These are phyloP conservation scores for Quercus bicolor DNA, from an alignment of 306 rosid genomes.

Conservation along the genomic window DNA sequence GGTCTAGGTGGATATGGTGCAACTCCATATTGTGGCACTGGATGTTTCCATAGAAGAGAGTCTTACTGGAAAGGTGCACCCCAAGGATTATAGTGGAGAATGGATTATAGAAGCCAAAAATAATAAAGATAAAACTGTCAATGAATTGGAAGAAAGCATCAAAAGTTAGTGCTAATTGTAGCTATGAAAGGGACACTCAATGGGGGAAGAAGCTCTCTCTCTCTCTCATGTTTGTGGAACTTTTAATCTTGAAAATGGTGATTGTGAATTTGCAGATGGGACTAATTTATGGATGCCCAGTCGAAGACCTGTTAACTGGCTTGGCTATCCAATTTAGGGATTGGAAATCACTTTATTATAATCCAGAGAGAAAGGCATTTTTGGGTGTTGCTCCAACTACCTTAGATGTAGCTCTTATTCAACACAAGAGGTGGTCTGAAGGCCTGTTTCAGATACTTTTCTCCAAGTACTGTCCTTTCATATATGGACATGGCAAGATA, in stretches of 20 bases:
- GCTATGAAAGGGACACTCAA: slow-evolving; percentile 50
- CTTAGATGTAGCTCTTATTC: slow-evolving; percentile 43
- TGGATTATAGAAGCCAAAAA: slow-evolving; percentile 4
- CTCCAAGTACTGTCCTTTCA: slow-evolving; percentile 76
- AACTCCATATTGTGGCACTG: slow-evolving; percentile 62
- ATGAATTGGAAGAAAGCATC: slow-evolving; percentile 55
- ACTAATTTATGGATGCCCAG: slow-evolving; percentile 60
- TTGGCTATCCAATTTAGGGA: slow-evolving; percentile 56
- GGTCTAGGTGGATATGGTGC: slow-evolving; percentile 50
- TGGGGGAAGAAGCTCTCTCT: slow-evolving; percentile 66
- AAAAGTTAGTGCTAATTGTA: slow-evolving; percentile 46
- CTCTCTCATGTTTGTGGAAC: neutral
- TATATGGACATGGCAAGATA: slow-evolving; percentile 59
- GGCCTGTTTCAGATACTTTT: slow-evolving; percentile 55
- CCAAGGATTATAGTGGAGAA: slow-evolving; percentile 22
- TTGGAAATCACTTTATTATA: slow-evolving; percentile 68
- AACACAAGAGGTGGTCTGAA: slow-evolving; percentile 61
- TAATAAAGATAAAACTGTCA: slow-evolving; percentile 24
- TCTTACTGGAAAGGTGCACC: slow-evolving; percentile 39
- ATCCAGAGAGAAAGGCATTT: slow-evolving; percentile 53
- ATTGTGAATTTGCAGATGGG: slow-evolving; percentile 49
- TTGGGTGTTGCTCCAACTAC: slow-evolving; percentile 66
- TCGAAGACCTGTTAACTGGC: slow-evolving; percentile 63
- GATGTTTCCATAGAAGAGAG: slow-evolving; percentile 69
- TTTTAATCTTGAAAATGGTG: neutral